Evolutionary conservation across 768 basidiomycete genomes (phyloP).

Genomic region (Harrya chromipes): DNA sequence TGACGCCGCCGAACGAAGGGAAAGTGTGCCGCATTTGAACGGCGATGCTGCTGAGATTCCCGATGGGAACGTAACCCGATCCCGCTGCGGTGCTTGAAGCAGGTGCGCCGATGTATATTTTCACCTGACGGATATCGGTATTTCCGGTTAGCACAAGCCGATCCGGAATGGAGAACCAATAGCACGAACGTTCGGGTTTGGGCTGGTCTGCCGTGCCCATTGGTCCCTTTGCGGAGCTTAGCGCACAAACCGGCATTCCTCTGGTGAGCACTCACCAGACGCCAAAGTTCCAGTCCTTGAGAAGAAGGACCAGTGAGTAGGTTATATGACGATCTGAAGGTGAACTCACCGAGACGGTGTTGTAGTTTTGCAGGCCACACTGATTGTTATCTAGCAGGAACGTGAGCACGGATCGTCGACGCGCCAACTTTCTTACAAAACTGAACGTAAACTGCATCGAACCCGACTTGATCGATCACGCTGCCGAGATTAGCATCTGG

Average conservation of each 20-base stretch:
- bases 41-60: slow-evolving; percentile 33
- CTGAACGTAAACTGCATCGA: slow-evolving; percentile 75
- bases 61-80: slow-evolving; percentile 35
- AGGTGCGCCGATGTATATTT: slow-evolving; percentile 43
- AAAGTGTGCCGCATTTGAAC: slow-evolving; percentile 35
- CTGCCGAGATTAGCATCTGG: slow-evolving; percentile 60
- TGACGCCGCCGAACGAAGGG: slow-evolving; percentile 43
- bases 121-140: slow-evolving; percentile 22
- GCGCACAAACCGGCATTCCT: neutral
- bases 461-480: slow-evolving; percentile 57
- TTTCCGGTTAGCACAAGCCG: slow-evolving; percentile 1
- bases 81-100: slow-evolving; percentile 42
- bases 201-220: slow-evolving; percentile 41
- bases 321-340: neutral
- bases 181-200: slow-evolving; percentile 37
- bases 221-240: slow-evolving; percentile 37
- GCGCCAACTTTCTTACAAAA: slow-evolving; percentile 38
- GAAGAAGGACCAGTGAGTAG: neutral
- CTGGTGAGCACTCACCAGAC: slow-evolving; percentile 22
- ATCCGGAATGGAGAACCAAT: neutral
- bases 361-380: slow-evolving; percentile 47
- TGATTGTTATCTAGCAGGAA: slow-evolving; percentile 38
- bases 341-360: slow-evolving; percentile 47
- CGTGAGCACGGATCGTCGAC: neutral
- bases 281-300: slow-evolving; percentile 47